Percentiles rank a stretch among this genome's conserved stretches.
These are phyloP conservation scores for Mycena rosella DNA, from an alignment of 768 basidiomycete species.

Conservation along the genomic window DNA sequence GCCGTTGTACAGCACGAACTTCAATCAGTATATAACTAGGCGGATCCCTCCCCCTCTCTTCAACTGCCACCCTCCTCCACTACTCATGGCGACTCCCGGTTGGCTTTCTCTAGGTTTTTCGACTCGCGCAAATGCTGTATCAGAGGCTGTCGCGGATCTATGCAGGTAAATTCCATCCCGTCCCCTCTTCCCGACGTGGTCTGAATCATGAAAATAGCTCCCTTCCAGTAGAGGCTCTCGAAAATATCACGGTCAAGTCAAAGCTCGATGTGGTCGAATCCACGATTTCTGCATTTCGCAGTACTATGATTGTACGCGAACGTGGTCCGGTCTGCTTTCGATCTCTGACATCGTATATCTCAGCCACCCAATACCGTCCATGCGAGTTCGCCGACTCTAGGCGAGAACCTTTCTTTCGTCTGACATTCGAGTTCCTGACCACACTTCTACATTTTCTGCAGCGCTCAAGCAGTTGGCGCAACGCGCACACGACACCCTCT, in stretches of 20 bases:
- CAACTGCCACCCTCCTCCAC: background rate
- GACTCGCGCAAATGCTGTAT: background rate
- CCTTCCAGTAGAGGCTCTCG: background rate
- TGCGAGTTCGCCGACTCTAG: background rate
- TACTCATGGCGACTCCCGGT: background rate
- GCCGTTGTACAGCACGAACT: too few relatives aligned
- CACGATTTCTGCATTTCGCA: background rate
- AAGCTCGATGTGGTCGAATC: constrained; percentile 7
- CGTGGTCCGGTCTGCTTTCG: background rate
- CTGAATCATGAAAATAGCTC: background rate
- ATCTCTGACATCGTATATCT: background rate
- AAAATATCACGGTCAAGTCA: background rate
- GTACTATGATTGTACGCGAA: constrained; percentile 1
- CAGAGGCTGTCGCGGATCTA: constrained; percentile 5
- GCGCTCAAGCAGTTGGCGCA: constrained; percentile 8
- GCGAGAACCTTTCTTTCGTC: background rate
- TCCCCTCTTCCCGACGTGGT: background rate
- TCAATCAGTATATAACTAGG: background rate
- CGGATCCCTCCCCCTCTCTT: background rate
- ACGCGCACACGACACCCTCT: constrained; percentile 8
- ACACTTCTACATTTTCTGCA: background rate
- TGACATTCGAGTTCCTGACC: background rate
- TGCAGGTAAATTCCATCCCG: background rate
- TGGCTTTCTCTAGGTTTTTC: constrained; percentile 10
- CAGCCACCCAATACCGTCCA: constrained; percentile 12